Percentiles rank a stretch among this genome's conserved stretches.
Conservation (phyloP, 2,329 filamentous ascomycete genomes). For the Curvularia eragrostidis region DNA sequence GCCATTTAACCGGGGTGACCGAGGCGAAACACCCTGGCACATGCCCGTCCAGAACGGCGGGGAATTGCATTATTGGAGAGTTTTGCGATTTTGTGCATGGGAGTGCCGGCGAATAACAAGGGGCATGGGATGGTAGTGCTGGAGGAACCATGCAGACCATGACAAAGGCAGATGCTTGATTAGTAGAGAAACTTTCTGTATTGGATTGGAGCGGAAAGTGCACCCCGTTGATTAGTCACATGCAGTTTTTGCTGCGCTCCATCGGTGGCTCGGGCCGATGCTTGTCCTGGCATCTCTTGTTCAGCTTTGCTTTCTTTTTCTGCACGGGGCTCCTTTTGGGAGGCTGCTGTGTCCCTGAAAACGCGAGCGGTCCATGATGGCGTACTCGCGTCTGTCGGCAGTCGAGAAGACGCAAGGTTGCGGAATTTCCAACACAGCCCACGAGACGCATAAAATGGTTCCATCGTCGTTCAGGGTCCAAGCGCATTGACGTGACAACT, state of each 20-base stretch:
- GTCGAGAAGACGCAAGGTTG: background rate
- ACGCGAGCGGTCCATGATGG: background rate
- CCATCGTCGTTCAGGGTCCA: background rate
- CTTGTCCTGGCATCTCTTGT: background rate
- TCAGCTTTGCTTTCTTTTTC: background rate
- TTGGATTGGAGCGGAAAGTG: background rate
- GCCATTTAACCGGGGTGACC: background rate
- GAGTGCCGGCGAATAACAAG: background rate
- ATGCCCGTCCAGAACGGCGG: background rate
- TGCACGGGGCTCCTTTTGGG: background rate
- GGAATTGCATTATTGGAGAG: background rate
- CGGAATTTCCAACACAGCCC: background rate
- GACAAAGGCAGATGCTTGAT: background rate
- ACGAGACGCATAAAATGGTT: background rate
- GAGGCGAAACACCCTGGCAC: background rate
- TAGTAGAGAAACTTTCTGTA: background rate
- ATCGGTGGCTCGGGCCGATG: conserved; percentile 1
- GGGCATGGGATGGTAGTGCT: background rate
- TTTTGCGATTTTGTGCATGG: background rate
- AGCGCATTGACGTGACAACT: background rate
- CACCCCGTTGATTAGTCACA: background rate
- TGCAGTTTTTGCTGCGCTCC: background rate
- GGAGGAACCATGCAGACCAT: background rate
- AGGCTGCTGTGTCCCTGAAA: background rate
- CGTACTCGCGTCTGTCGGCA: background rate